Percentiles rank a stretch among this genome's conserved stretches.
These are phyloP conservation scores for Aspergillus thermomutatus DNA, from an alignment of 2,329 filamentous ascomycete genomes.

Conservation along the genomic window DNA sequence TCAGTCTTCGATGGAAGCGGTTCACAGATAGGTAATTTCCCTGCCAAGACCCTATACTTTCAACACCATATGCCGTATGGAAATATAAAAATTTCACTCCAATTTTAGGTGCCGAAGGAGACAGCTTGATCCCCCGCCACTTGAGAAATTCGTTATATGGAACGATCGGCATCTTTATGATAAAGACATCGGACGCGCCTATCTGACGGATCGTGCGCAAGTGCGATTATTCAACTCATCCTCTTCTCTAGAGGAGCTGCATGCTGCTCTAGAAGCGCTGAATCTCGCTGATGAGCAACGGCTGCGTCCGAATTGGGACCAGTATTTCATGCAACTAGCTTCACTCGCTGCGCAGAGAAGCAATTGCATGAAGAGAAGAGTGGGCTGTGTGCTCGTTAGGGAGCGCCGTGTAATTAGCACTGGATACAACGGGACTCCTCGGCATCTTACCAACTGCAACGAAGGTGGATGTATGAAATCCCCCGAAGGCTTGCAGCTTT, in stretches of 20 bases:
- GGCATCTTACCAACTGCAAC: slow-evolving; percentile 83
- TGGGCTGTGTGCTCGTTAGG: slow-evolving; percentile 88
- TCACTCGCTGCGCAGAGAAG: slow-evolving; percentile 83
- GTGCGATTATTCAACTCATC: slow-evolving; percentile 85
- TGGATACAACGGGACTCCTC: slow-evolving; percentile 96
- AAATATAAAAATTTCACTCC: slow-evolving; percentile 7
- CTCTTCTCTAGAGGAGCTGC: slow-evolving; percentile 66
- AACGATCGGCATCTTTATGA: slow-evolving; percentile 75
- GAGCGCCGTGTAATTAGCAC: slow-evolving; percentile 87
- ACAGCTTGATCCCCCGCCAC: slow-evolving; percentile 49
- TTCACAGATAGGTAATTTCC: slow-evolving; percentile 56
- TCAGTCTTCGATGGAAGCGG: slow-evolving; percentile 78
- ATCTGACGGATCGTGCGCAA: slow-evolving; percentile 76
- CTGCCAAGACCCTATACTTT: slow-evolving; percentile 31
- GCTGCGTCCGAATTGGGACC: slow-evolving; percentile 87
- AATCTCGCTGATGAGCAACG: slow-evolving; percentile 75
- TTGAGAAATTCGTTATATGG: slow-evolving; percentile 59
- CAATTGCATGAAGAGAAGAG: slow-evolving; percentile 97
- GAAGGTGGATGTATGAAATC: slow-evolving; percentile 72
- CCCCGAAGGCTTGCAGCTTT: background rate
- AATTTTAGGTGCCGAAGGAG: slow-evolving; percentile 46
- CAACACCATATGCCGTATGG: background rate
- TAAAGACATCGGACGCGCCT: slow-evolving; percentile 61
- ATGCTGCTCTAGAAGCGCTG: slow-evolving; percentile 67
- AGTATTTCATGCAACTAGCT: slow-evolving; percentile 97